Evolutionary conservation across 345 rosid species (phyloP).

Genomic region (Salix suchowensis): DNA sequence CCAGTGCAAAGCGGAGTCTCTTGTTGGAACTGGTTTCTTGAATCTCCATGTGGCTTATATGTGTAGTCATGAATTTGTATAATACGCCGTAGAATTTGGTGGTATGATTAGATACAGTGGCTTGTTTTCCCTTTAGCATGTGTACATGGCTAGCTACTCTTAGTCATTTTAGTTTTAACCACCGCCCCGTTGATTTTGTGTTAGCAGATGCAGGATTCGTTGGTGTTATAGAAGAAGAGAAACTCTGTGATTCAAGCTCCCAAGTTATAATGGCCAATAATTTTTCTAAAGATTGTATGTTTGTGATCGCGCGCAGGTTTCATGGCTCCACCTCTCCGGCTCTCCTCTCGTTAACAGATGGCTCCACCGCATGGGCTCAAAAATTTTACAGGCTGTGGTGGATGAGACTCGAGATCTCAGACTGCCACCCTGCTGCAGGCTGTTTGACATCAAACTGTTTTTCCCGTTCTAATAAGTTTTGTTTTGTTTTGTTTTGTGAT

Average conservation of each 20-base stretch:
- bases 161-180: constrained; percentile 19
- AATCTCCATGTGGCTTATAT: constrained; percentile 14
- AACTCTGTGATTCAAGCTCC: constrained; percentile 37
- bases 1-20: constrained; percentile 7
- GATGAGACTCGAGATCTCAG: too few species aligned
- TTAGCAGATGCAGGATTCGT: constrained; percentile 45
- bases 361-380: too few species aligned
- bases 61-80: constrained; percentile 33
- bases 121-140: constrained; percentile 14
- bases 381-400: too few species aligned
- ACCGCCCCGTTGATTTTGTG: constrained; percentile 11
- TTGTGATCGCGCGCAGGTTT: neutral
- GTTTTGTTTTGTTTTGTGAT: too few species aligned
- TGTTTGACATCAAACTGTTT: too few species aligned
- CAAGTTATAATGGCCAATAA: constrained; percentile 23
- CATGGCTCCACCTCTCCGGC: neutral
- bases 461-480: too few species aligned
- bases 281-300: neutral
- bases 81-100: constrained; percentile 28
- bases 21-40: constrained; percentile 13
- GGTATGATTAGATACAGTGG: constrained; percentile 26
- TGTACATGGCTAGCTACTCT: constrained; percentile 51
- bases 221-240: constrained; percentile 23
- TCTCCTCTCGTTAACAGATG: too few species aligned
- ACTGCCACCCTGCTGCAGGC: too few species aligned